Conservation (phyloP, 495 filamentous ascomycete species). For the Recurvomyces mirabilis region DNA sequence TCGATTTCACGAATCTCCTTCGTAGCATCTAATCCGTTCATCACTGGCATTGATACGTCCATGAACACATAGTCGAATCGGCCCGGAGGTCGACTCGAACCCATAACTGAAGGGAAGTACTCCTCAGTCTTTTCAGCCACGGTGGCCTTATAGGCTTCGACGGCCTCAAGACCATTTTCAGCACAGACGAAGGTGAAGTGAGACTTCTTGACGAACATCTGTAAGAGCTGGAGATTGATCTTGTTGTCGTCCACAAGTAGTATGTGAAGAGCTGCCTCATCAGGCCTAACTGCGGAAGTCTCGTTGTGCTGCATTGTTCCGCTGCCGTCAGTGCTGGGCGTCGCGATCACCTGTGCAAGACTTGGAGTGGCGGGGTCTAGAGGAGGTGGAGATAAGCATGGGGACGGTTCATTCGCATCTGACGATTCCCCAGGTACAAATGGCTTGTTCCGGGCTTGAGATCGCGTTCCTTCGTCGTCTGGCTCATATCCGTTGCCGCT, state of each 20-base stretch:
- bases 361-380: neutral
- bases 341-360: neutral
- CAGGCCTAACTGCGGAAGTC: neutral
- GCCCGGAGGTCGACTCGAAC: neutral
- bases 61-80: constrained; percentile 6
- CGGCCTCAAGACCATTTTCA: constrained; percentile 23
- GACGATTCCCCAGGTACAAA: neutral
- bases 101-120: neutral
- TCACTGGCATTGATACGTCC: constrained; percentile 10
- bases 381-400: constrained; percentile 1
- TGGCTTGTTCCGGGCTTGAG: neutral
- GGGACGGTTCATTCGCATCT: neutral
- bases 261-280: constrained; percentile 7
- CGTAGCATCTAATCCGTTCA: constrained; percentile 7
- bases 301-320: neutral
- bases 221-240: constrained; percentile 9
- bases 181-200: constrained; percentile 6
- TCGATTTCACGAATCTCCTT: constrained; percentile 7
- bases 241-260: constrained; percentile 14
- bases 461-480: neutral
- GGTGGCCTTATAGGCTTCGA: constrained; percentile 13
- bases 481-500: no score
- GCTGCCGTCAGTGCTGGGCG: neutral
- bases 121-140: neutral
- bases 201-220: constrained; percentile 9